Percentiles rank a stretch among this genome's conserved stretches.
phyloP scores from a whole-genome alignment of 2,329 filamentous ascomycete genomes.

The Setomelanomma holmii region DNA sequence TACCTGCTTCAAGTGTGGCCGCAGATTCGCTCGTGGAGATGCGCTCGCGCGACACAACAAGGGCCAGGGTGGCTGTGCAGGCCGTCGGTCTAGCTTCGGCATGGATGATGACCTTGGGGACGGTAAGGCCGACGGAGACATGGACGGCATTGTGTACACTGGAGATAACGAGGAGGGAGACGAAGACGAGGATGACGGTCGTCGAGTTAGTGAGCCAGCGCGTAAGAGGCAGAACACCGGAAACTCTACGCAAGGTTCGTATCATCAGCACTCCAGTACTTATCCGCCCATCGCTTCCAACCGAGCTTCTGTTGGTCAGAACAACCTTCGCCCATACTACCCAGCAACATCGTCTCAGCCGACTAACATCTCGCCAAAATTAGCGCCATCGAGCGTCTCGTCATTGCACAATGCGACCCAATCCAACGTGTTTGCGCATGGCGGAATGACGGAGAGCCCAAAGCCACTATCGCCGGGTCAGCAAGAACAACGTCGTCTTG shows the following conservation, averaged over 20 bases:
- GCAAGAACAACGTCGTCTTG: slow-evolving; percentile 61
- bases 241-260: slow-evolving; percentile 62
- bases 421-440: slow-evolving; percentile 72
- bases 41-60: slow-evolving; percentile 94
- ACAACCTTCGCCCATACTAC: slow-evolving; percentile 45
- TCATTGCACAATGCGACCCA: slow-evolving; percentile 45
- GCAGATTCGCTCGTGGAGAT: slow-evolving; percentile 94
- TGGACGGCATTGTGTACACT: slow-evolving; percentile 69
- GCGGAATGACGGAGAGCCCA: slow-evolving; percentile 81
- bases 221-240: slow-evolving; percentile 71
- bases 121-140: slow-evolving; percentile 61
- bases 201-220: slow-evolving; percentile 74
- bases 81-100: slow-evolving; percentile 84
- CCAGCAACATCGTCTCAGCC: slow-evolving; percentile 46
- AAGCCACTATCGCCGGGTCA: slow-evolving; percentile 79
- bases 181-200: slow-evolving; percentile 54
- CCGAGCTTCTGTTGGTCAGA: slow-evolving; percentile 34
- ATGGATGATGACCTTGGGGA: slow-evolving; percentile 73
- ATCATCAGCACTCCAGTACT: slow-evolving; percentile 74
- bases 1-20: slow-evolving; percentile 91
- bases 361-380: slow-evolving; percentile 49
- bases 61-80: slow-evolving; percentile 92
- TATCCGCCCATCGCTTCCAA: slow-evolving; percentile 71
- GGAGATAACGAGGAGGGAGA: slow-evolving; percentile 66
- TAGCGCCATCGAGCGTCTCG: slow-evolving; percentile 46